Conservation (phyloP, 2,329 filamentous ascomycete species). For the Pseudogymnoascus sp. region DNA sequence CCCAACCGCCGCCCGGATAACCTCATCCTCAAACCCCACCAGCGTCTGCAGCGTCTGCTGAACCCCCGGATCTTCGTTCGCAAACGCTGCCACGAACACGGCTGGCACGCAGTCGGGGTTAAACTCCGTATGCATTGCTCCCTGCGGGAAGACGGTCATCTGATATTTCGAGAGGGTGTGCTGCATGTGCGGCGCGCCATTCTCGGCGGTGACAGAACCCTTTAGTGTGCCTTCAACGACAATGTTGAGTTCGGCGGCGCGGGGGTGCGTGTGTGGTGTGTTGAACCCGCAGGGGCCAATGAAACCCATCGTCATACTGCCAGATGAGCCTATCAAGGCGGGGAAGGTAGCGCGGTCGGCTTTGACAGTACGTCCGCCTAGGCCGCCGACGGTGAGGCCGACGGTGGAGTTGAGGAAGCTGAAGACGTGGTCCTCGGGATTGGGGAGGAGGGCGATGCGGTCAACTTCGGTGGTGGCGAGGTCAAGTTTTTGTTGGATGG, state of each 20-base stretch:
- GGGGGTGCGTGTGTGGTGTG: conserved; percentile 31
- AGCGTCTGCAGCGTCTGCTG: conserved; percentile 31
- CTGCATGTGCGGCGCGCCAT: conserved; percentile 17
- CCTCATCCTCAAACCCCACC: conserved; percentile 29
- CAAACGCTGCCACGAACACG: conserved; percentile 17
- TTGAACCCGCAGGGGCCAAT: conserved; percentile 28
- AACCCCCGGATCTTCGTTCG: conserved; percentile 30
- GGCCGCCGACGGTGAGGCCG: not conserved
- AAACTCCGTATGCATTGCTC: conserved; percentile 18
- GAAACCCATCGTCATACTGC: conserved; percentile 31
- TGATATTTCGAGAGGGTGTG: conserved; percentile 14
- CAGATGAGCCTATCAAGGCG: conserved; percentile 29
- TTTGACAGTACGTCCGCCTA: conserved; percentile 30
- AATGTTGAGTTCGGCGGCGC: conserved; percentile 18
- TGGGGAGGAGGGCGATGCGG: not conserved
- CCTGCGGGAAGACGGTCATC: conserved; percentile 27
- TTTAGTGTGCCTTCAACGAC: conserved; percentile 17
- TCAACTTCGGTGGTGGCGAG: not conserved
- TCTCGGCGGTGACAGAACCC: conserved; percentile 17
- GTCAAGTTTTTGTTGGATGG: not conserved
- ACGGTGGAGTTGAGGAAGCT: not conserved
- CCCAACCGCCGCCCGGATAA: conserved; percentile 27
- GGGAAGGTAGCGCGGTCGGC: conserved; percentile 32
- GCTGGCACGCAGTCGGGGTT: conserved; percentile 20
- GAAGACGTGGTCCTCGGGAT: not conserved